Conservation (phyloP, 2,329 filamentous ascomycete genomes). For the Fusarium sp. region DNA sequence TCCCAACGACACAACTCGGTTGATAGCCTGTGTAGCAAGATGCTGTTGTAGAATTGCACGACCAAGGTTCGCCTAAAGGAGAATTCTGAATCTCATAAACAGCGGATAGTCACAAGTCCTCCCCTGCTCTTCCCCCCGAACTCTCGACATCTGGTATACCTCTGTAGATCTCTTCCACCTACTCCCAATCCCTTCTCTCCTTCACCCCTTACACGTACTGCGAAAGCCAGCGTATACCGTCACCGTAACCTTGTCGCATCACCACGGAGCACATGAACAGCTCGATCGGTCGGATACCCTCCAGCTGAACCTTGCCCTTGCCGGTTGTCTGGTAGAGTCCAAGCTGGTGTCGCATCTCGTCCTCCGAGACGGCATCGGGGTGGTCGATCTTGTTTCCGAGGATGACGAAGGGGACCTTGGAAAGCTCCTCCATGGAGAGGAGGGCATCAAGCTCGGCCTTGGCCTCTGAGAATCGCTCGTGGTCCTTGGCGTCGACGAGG, state of each 20-base stretch:
- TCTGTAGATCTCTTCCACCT: constrained; percentile 17
- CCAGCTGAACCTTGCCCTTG: constrained; percentile 91
- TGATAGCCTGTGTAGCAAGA: constrained; percentile 16
- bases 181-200: constrained; percentile 7
- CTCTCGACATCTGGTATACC: constrained; percentile 35
- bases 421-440: constrained; percentile 93
- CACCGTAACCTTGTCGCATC: constrained; percentile 95
- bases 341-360: constrained; percentile 89
- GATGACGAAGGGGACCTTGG: constrained; percentile 94
- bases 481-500: constrained; percentile 96
- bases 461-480: constrained; percentile 90
- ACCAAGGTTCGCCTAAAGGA: constrained; percentile 48
- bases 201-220: constrained; percentile 77
- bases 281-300: constrained; percentile 94
- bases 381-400: constrained; percentile 99
- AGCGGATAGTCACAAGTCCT: constrained; percentile 40
- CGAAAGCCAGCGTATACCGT: constrained; percentile 89
- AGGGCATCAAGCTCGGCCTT: constrained; percentile 97
- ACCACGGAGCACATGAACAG: constrained; percentile 99
- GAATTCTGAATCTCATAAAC: constrained; percentile 49
- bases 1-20: constrained; percentile 1
- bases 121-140: constrained; percentile 26
- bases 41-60: constrained; percentile 46
- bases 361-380: constrained; percentile 92
- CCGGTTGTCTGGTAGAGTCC: constrained; percentile 96